Conservation (phyloP, 2,329 filamentous ascomycete species). For the Aureobasidium melanogenum region DNA sequence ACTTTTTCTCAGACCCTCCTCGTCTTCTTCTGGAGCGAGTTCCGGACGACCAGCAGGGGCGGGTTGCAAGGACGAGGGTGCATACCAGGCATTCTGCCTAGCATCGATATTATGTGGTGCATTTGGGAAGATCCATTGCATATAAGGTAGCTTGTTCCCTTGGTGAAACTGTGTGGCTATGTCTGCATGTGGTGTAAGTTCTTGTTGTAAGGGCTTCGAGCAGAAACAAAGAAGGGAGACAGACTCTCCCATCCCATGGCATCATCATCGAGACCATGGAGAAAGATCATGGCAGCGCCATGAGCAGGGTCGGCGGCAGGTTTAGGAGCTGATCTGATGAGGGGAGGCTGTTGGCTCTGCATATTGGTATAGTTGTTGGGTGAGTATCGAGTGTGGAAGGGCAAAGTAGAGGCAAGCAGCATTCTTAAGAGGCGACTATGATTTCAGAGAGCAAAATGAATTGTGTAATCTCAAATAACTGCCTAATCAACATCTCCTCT, state of each 20-base stretch:
- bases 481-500: not conserved
- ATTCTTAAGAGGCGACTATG: not conserved
- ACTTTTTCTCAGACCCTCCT: slow-evolving; percentile 33
- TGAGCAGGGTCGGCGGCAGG: slow-evolving; percentile 28
- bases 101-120: slow-evolving; percentile 39
- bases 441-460: not conserved
- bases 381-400: not conserved
- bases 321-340: slow-evolving; percentile 28
- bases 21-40: slow-evolving; percentile 38
- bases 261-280: slow-evolving; percentile 40
- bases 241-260: slow-evolving; percentile 35
- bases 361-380: not conserved
- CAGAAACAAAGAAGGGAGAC: not conserved
- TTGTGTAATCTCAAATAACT: not conserved
- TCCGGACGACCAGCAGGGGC: slow-evolving; percentile 31
- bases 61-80: slow-evolving; percentile 32
- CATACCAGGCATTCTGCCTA: slow-evolving; percentile 40
- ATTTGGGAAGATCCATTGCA: slow-evolving; percentile 44
- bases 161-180: slow-evolving; percentile 41
- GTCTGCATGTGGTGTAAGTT: slow-evolving; percentile 20
- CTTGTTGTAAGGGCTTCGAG: too few relatives aligned
- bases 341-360: slow-evolving; percentile 22
- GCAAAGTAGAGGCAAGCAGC: not conserved
- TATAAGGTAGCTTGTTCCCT: slow-evolving; percentile 38
- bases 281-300: slow-evolving; percentile 37